Conservation (phyloP, 2,329 filamentous ascomycete genomes). For the Paracorniculantispora psalliotae region DNA sequence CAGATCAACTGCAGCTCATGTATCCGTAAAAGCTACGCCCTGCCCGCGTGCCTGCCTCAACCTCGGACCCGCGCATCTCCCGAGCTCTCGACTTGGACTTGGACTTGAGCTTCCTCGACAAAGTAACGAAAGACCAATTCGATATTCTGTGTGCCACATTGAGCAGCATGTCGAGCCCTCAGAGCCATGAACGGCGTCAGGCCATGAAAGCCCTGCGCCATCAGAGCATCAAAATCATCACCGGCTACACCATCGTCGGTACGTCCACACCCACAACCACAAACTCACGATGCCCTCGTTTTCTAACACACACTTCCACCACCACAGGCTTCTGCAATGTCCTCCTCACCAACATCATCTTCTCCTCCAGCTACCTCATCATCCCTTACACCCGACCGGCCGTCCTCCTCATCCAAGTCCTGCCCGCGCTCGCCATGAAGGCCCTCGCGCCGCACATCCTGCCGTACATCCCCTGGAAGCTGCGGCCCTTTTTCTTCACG, state of each 20-base stretch:
- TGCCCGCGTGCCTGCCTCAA: too few relatives aligned
- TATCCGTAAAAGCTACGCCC: too few relatives aligned
- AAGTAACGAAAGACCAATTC: too few relatives aligned
- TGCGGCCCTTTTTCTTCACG: conserved; percentile 24
- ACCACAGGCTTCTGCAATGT: conserved; percentile 26
- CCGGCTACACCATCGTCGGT: conserved; percentile 13
- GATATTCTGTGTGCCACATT: too few relatives aligned
- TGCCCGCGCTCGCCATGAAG: conserved; percentile 27
- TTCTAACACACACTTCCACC: background rate
- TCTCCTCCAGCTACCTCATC: conserved; percentile 31
- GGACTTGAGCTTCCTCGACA: too few relatives aligned
- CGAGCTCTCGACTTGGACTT: too few relatives aligned
- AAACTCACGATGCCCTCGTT: background rate
- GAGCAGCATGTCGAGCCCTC: background rate
- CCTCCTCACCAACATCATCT: conserved; percentile 26
- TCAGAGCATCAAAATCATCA: conserved; percentile 11
- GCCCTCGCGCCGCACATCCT: conserved; percentile 25
- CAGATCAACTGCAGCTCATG: too few relatives aligned
- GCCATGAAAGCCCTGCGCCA: conserved; percentile 5
- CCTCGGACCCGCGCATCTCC: too few relatives aligned
- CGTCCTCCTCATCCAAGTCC: conserved; percentile 28
- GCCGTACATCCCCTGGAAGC: conserved; percentile 24
- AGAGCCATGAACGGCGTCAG: conserved; percentile 1
- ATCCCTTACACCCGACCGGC: conserved; percentile 28
- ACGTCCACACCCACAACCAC: background rate